Base-by-base conservation (phyloP, 2,329 filamentous ascomycete genomes). In the Fulvia fulva region DNA sequence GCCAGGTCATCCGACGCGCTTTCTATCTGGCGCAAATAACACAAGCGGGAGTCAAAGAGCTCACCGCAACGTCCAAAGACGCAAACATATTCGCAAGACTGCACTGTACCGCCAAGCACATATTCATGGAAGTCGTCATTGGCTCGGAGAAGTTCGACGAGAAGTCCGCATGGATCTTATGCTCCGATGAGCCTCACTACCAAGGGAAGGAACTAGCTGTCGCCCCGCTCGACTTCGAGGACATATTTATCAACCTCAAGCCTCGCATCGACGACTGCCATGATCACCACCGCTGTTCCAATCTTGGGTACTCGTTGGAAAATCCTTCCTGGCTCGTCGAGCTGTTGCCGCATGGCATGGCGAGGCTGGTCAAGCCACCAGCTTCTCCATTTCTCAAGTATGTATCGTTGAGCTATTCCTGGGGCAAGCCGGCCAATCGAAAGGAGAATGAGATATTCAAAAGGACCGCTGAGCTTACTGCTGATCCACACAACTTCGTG, bases 371-470 rank as follows among this genome's bases (percentile, higher is more conserved):
- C 25, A 34, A 16, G 19, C 32, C 53, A 11, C 41, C 32, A 23
- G 43, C 25, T 8, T 26, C 19, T 23, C 19, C 3, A 2, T 8
- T 30, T 4, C 32, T 51, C 0, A 9, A n/a, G 19, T 56, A 56
- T 21, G 46, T 52, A 3, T 32, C 54, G 43, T 19, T 56, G 45
- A 56, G 54, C 25, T 56, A 56, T 19, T 56, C 44, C 14, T 56
- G 54, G 54, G 54, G 54, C 1, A 41, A 50, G 19, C 44, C 25
- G 9, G 9, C 12, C 26, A 41, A 11, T 19, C 19, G 23, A 4
- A 12, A 30, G 8, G 53, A 47, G 21, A 41, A 50, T n/a, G 26
- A 49, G 5, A 16, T 19, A n/a, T 16, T 21, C 16, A 28, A 44
- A 3, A 23, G 26, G 53, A 44, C 26, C 5, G 19, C 21, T 3